These are phyloP conservation scores for Drosera capensis DNA, from an alignment of 148 eudicot genomes.

Conservation along the genomic window DNA sequence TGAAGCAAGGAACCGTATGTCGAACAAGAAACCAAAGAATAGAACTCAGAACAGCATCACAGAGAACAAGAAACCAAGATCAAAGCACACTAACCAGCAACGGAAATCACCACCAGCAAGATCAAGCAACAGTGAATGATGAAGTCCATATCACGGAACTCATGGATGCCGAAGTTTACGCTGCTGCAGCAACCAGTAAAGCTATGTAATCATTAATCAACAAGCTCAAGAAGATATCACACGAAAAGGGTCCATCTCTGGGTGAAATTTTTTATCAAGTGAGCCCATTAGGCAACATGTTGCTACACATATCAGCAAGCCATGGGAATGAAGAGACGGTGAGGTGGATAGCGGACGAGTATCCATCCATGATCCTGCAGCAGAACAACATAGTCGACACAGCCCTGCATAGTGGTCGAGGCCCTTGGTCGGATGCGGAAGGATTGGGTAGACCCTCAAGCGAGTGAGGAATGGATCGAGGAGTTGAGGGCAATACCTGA, in stretches of 20 bases:
- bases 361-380: not conserved
- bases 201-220: not conserved
- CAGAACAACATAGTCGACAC: constrained; percentile 3
- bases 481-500: not conserved
- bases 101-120: not conserved
- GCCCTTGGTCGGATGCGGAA: not conserved
- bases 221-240: not conserved
- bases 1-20: not conserved
- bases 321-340: not conserved
- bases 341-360: not conserved
- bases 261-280: constrained; percentile 5
- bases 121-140: not conserved
- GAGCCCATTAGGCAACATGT: constrained; percentile 7
- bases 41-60: not conserved
- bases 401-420: constrained; percentile 7
- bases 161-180: constrained; percentile 2
- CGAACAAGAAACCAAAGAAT: not conserved
- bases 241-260: not conserved
- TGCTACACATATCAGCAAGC: constrained; percentile 8
- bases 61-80: not conserved
- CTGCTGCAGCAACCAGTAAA: not conserved
- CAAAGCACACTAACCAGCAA: not conserved
- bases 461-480: not conserved
- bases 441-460: constrained; percentile 1
- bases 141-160: no score